Conservation (phyloP, 129 eudicot species). For the Chrysanthemum makinoi region DNA sequence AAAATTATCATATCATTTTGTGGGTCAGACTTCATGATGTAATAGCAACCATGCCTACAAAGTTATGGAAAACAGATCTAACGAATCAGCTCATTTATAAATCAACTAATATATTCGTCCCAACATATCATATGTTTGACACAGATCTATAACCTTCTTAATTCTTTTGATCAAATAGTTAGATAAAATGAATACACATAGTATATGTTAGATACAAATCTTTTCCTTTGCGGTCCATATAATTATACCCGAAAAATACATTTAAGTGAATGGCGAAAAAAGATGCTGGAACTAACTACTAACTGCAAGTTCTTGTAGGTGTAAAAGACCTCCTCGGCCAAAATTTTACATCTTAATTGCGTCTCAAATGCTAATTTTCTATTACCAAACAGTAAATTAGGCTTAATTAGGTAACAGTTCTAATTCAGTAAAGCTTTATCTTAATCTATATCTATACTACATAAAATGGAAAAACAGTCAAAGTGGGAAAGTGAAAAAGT, state of each 20-base stretch:
- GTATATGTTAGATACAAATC: neutral
- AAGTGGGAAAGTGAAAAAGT: no score
- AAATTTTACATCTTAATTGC: conserved; percentile 14
- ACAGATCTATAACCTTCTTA: neutral
- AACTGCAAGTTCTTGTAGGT: neutral
- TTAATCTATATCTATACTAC: no score
- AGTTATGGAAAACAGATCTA: neutral
- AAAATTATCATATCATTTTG: neutral
- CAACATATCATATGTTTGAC: neutral
- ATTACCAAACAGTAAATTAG: neutral
- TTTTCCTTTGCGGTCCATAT: neutral
- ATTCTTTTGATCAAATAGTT: neutral
- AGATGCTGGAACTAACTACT: neutral
- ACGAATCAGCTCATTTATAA: neutral
- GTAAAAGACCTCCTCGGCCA: neutral
- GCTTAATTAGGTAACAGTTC: neutral
- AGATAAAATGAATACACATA: no score
- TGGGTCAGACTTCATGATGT: conserved; percentile 1
- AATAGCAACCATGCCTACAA: neutral
- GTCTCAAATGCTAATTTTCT: conserved; percentile 10
- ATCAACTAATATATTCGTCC: neutral
- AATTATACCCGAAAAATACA: no score
- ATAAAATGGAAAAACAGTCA: no score
- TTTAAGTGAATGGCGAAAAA: no score
- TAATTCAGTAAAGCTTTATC: neutral